These are phyloP conservation scores for Flagelloscypha sp. DNA, from an alignment of 768 basidiomycete species.

Conservation along the genomic window DNA sequence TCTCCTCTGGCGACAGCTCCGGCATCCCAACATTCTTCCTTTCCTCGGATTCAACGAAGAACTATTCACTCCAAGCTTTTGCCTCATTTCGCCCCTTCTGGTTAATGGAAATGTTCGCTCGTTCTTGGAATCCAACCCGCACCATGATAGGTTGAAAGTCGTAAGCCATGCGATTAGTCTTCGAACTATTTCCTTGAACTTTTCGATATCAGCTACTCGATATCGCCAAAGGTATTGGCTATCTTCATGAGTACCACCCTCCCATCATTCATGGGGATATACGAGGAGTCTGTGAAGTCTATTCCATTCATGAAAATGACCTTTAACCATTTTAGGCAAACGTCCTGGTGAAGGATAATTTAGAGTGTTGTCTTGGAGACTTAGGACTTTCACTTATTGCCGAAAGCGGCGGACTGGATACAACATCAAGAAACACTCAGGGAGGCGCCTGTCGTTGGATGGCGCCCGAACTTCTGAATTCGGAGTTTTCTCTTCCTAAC, in stretches of 20 bases:
- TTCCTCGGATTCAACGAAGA: constrained; percentile 22
- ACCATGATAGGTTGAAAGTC: constrained; percentile 12
- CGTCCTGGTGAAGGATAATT: constrained; percentile 5
- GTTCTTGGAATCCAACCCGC: constrained; percentile 16
- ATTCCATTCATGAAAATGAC: not conserved
- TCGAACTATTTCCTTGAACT: not conserved
- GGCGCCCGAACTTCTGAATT: constrained; percentile 3
- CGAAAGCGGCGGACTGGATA: not conserved
- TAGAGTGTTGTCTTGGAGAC: constrained; percentile 6
- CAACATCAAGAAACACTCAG: not conserved
- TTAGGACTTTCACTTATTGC: constrained; percentile 3
- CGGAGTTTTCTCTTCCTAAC: too few species aligned
- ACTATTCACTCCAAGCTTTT: constrained; percentile 3
- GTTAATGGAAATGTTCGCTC: constrained; percentile 14
- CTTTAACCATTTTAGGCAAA: constrained; percentile 1
- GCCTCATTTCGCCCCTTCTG: constrained; percentile 31
- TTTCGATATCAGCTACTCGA: constrained; percentile 1
- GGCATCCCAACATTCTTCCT: constrained; percentile 21
- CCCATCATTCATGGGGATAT: constrained; percentile 14
- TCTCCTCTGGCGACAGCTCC: constrained; percentile 22
- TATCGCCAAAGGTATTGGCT: constrained; percentile 3
- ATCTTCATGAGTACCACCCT: constrained; percentile 3
- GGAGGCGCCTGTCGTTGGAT: constrained; percentile 2
- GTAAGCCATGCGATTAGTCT: constrained; percentile 12
- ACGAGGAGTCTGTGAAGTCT: constrained; percentile 13